phyloP scores from a whole-genome alignment of 148 eudicot species.

The Agrostemma githago region DNA sequence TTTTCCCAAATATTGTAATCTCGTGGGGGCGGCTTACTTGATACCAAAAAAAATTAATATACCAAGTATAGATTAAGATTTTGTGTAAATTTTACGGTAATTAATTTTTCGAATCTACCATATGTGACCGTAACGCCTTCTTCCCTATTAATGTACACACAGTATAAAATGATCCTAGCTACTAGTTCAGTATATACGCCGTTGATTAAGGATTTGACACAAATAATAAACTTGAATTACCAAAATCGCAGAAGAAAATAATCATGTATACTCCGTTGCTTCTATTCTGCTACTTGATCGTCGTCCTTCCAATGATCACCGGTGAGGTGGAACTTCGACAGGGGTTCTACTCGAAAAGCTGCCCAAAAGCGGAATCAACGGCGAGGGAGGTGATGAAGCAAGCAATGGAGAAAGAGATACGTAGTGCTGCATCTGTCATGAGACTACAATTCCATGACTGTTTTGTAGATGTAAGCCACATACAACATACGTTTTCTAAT shows the following conservation, averaged over 20 bases:
- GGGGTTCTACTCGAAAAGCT: slow-evolving; percentile 51
- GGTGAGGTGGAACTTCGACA: slow-evolving; percentile 34
- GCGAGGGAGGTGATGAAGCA: slow-evolving; percentile 44
- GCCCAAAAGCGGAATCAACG: slow-evolving; percentile 62
- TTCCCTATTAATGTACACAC: too few relatives aligned
- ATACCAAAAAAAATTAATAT: too few relatives aligned
- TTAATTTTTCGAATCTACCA: too few relatives aligned
- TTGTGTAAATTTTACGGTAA: too few relatives aligned
- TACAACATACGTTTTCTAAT: not conserved
- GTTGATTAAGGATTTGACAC: too few relatives aligned
- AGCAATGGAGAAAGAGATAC: slow-evolving; percentile 61
- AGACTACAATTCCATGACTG: slow-evolving; percentile 94
- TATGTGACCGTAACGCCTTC: too few relatives aligned
- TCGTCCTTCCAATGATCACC: slow-evolving; percentile 25
- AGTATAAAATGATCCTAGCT: too few relatives aligned
- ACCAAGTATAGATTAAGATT: too few relatives aligned
- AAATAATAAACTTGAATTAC: too few relatives aligned
- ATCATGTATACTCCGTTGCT: slow-evolving; percentile 21
- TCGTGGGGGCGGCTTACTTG: too few relatives aligned
- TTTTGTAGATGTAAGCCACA: slow-evolving; percentile 59
- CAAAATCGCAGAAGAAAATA: not conserved
- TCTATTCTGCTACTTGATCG: slow-evolving; percentile 8
- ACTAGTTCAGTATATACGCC: too few relatives aligned
- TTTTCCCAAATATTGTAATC: too few relatives aligned
- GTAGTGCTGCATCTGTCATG: slow-evolving; percentile 87